Percentiles rank a stretch among this genome's conserved stretches.
phyloP scores from a whole-genome alignment of 768 basidiomycete genomes.

The Inosperma sp. region DNA sequence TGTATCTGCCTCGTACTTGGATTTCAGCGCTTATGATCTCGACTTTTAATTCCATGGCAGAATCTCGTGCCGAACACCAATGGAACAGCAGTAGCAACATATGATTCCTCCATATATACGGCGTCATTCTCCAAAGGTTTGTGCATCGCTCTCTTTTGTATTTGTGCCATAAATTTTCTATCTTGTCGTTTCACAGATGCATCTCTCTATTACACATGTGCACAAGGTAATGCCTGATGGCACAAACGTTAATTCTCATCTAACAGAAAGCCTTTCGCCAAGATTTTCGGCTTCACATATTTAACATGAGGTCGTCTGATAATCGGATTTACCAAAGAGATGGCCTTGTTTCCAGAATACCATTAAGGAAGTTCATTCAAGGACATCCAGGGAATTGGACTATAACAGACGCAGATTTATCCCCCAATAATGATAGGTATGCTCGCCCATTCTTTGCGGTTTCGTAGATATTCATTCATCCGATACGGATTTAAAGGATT shows the following conservation, averaged over 20 bases:
- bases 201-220: constrained; percentile 91
- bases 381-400: constrained; percentile 84
- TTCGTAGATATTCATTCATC: not conserved
- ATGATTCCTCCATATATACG: constrained; percentile 72
- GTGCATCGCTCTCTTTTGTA: constrained; percentile 2
- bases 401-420: constrained; percentile 90
- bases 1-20: constrained; percentile 18
- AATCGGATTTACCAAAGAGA: constrained; percentile 21
- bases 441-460: constrained; percentile 7
- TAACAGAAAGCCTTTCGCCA: constrained; percentile 1
- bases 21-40: not conserved
- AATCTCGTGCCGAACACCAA: constrained; percentile 71
- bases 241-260: not conserved
- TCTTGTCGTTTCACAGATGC: constrained; percentile 48
- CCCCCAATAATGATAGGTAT: constrained; percentile 81
- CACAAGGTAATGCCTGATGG: constrained; percentile 57
- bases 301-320: constrained; percentile 55
- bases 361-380: constrained; percentile 58
- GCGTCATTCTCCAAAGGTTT: constrained; percentile 79
- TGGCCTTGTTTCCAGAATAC: constrained; percentile 41
- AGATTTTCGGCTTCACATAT: constrained; percentile 90
- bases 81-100: constrained; percentile 74
- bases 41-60: constrained; percentile 33
- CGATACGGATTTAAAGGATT: constrained; percentile 47
- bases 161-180: not conserved